These are phyloP conservation scores for Zygotorulaspora danielsina DNA, from an alignment of 805 yeast species.

Conservation along the genomic window DNA sequence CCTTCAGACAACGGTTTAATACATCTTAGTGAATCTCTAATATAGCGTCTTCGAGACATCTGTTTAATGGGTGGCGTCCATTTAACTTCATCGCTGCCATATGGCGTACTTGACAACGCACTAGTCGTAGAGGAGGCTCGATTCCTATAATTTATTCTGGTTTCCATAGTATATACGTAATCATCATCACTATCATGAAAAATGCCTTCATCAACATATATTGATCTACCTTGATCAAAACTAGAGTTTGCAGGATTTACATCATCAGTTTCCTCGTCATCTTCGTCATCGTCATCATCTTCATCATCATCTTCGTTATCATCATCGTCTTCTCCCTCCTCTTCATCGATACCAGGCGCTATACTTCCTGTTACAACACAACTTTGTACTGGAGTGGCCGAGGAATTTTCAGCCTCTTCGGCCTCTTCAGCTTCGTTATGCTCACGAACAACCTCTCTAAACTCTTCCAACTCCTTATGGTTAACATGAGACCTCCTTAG, in stretches of 20 bases:
- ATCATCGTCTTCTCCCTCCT: conserved; percentile 14
- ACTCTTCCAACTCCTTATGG: conserved; percentile 62
- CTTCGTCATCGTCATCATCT: conserved; percentile 23
- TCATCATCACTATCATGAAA: conserved; percentile 28
- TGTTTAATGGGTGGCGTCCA: conserved; percentile 48
- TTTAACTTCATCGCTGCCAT: conserved; percentile 34
- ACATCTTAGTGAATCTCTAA: conserved; percentile 53
- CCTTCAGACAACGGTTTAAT: conserved; percentile 50
- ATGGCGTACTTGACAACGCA: conserved; percentile 23
- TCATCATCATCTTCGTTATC: conserved; percentile 17
- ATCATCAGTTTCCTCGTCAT: conserved; percentile 16
- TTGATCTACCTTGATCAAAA: conserved; percentile 16
- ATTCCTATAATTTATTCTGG: conserved; percentile 13
- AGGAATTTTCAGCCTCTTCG: conserved; percentile 3
- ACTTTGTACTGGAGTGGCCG: no score
- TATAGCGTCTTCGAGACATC: conserved; percentile 39
- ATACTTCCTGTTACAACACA: conserved; percentile 2
- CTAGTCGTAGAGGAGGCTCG: conserved; percentile 28
- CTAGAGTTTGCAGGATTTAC: conserved; percentile 16
- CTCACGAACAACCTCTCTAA: conserved; percentile 38
- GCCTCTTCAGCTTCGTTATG: conserved; percentile 26
- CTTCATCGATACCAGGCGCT: conserved; percentile 13
- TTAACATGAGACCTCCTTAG: conserved; percentile 28
- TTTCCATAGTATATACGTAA: conserved; percentile 20
- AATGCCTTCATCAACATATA: conserved; percentile 29